Percentiles rank a stretch among this genome's conserved stretches.
These are phyloP conservation scores for Aspergillus conjunctus DNA, from an alignment of 495 filamentous ascomycete genomes.

Conservation along the genomic window DNA sequence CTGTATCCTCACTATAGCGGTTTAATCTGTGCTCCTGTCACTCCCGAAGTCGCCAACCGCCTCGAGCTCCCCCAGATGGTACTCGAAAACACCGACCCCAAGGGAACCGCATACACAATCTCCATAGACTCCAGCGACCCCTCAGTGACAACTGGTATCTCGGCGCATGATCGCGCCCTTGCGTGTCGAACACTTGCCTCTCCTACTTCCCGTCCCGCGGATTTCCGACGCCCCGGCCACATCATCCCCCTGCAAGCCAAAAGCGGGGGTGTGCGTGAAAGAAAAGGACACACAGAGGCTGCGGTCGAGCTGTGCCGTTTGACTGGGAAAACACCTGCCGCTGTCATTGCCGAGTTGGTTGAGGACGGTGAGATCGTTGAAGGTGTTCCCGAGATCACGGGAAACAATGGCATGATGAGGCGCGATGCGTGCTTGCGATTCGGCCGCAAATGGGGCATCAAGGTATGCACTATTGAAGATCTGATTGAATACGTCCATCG, in stretches of 20 bases:
- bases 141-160: slow-evolving; percentile 84
- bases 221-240: slow-evolving; percentile 85
- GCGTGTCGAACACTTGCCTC: slow-evolving; percentile 81
- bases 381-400: slow-evolving; percentile 55
- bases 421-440: slow-evolving; percentile 88
- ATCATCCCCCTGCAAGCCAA: slow-evolving; percentile 82
- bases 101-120: slow-evolving; percentile 89
- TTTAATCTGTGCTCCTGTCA: slow-evolving; percentile 84
- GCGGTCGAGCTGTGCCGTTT: slow-evolving; percentile 84
- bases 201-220: slow-evolving; percentile 52
- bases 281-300: slow-evolving; percentile 90
- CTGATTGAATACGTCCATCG: slow-evolving; percentile 77
- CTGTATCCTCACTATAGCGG: slow-evolving; percentile 55
- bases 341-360: slow-evolving; percentile 85
- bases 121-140: slow-evolving; percentile 74
- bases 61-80: slow-evolving; percentile 93
- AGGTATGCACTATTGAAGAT: slow-evolving; percentile 93
- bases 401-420: slow-evolving; percentile 84
- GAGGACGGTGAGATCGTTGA: slow-evolving; percentile 72
- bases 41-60: slow-evolving; percentile 60
- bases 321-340: slow-evolving; percentile 71
- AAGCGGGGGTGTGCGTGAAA: slow-evolving; percentile 75
- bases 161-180: slow-evolving; percentile 80
- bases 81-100: slow-evolving; percentile 74
- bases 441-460: slow-evolving; percentile 84